Evolutionary conservation across 495 filamentous ascomycete species (phyloP).

Genomic region (Penicillium canescens): DNA sequence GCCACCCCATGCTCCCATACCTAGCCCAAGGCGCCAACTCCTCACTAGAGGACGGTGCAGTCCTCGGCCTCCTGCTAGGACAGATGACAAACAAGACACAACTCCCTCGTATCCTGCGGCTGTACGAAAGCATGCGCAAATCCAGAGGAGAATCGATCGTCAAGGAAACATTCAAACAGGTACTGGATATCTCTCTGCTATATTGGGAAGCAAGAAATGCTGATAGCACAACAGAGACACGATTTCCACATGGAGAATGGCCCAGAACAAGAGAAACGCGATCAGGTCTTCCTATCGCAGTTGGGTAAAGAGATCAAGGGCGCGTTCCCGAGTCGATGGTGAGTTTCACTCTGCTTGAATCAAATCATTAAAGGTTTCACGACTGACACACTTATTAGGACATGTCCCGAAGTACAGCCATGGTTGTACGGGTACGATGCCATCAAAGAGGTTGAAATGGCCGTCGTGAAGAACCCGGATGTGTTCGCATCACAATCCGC

Average conservation of each 20-base stretch:
- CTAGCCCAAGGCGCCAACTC: conserved; percentile 59
- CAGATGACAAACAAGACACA: conserved; percentile 38
- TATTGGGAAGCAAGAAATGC: neutral
- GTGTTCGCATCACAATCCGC: conserved; percentile 18
- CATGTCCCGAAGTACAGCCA: conserved; percentile 57
- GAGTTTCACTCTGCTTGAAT: neutral
- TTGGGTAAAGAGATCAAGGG: conserved; percentile 40
- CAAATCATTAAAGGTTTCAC: too few relatives aligned
- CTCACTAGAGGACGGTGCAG: conserved; percentile 53
- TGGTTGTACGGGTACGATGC: conserved; percentile 66
- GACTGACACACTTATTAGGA: conserved; percentile 29
- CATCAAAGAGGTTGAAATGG: conserved; percentile 55
- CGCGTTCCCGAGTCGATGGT: conserved; percentile 60
- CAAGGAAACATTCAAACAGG: conserved; percentile 48
- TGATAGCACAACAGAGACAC: conserved; percentile 45
- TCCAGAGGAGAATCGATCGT: conserved; percentile 58
- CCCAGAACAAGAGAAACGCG: conserved; percentile 52
- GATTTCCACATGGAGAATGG: conserved; percentile 62
- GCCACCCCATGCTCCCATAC: conserved; percentile 70
- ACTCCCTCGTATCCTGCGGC: conserved; percentile 45
- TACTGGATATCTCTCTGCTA: neutral
- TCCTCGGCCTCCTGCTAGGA: conserved; percentile 46
- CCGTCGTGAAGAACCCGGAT: conserved; percentile 36
- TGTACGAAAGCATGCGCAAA: conserved; percentile 65
- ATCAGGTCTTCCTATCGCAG: conserved; percentile 46